Base-by-base conservation (phyloP, 345 rosid species). In the Gossypium anomalum region DNA sequence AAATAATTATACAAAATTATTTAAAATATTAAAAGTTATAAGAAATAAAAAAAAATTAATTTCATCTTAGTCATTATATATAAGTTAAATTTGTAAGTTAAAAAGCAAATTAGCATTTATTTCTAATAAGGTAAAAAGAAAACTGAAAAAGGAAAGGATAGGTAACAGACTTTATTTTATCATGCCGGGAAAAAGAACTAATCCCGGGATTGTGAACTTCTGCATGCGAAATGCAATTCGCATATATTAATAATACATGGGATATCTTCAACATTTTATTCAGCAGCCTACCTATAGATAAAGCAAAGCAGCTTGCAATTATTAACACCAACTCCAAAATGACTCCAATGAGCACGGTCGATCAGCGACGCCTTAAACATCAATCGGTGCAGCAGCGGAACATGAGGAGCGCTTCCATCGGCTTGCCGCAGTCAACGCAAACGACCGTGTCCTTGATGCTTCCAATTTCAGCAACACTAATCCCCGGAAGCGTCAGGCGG, bases 401-500 rank as follows among this genome's bases (percentile, higher is more conserved):
- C 57, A 52, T 52, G 57, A 52, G 17, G 7, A 52, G n/a, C 57
- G 7, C 7, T 16, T 17, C 57, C 57, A 52, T 52, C 1, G 78
- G 45, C 3, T 52, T 17, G 12, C 78, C 75, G 13, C 93, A 90
- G 51, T 89, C 90, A 10, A 87, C 82, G 27, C 96, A 90, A 5
- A 82, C 85, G 23, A 90, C 85, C 78, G 44, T 71, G 25, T 86
- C 90, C 2, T 87, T 88, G 52, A 87, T 77, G 67, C 67, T 7
- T 9, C 20, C 13, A 14, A 49, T 49, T 14, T 3, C 53, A 0
- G 81, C 66, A 1, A 78, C 3, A 14, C 17, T 49, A 49, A 16
- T 77, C 9, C 82, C 86, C 0, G 91, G 91, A 58, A 89, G 74
- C 13, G 86, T 80, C 61, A 89, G 79, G 10, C 90, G 82, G 82